Evolutionary conservation across 164 flowering plant genomes (phyloP), one percentile per base, ranked within the genome.

Genomic region (Dillenia suffruticosa): DNA sequence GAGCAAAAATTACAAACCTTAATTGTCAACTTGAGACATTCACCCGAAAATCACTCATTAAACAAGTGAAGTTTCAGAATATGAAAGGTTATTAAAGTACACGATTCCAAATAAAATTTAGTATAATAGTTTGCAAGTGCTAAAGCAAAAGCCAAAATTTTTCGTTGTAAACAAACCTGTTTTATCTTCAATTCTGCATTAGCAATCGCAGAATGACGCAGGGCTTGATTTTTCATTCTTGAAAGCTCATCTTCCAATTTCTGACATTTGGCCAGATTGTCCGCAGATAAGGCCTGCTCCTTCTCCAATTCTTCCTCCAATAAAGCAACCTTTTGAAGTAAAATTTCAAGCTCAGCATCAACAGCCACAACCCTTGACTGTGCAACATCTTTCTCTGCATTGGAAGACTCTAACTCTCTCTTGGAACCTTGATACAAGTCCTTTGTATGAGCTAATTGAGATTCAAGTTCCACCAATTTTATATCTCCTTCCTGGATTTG

Each of bases 201-300:
- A 8, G 80, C 70, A 56, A 54, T 69, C 22, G 66, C 57, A 54
- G 44, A 66, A 63, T 70, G 66, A 59, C 68, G 73, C 24, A 71
- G 63, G 9, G 70, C 53, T 62, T 82, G 85, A 54, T 69, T 74
- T 49, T 62, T 76, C 70, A 64, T 78, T 49, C 64, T 77, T 2
- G 59, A 49, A 45, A 86, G 70, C 64, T 82, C 90, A 44, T 78
- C 81, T 71, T 87, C 90, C 63, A 88, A 59, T 51, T 75, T 73
- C 54, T 17, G 71, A 59, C 80, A 88, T 70, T 79, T 87, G 7
- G 54, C 46, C 44, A 51, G 48, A 12, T 74, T 56, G 61, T 80
- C 83, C 14, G 59, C 64, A 12, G 89, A 83, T 58, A 72, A 68
- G 46, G 70, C 76, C 49, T 64, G 75, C 59, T 89, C 89, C 61